Evolutionary conservation across 2,329 filamentous ascomycete species (phyloP).

Genomic region (Fusarium heterosporum): DNA sequence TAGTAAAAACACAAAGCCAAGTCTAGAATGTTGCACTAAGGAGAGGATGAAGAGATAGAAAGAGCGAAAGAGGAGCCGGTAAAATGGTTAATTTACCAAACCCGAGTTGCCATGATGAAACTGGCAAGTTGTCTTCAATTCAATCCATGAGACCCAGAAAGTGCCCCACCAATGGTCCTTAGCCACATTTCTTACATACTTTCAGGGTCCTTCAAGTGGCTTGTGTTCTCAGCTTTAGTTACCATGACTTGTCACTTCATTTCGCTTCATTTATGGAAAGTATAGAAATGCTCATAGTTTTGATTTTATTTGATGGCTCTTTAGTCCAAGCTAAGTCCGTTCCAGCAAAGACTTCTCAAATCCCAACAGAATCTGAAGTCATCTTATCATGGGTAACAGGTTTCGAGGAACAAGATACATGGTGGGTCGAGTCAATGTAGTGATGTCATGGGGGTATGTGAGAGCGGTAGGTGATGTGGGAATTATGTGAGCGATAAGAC

Average conservation of each 20-base stretch:
- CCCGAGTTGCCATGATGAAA: constrained; percentile 45
- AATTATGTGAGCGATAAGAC: constrained; percentile 47
- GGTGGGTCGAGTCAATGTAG: constrained; percentile 33
- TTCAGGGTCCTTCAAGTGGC: constrained; percentile 28
- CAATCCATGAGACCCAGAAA: constrained; percentile 26
- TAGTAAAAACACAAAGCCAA: neutral
- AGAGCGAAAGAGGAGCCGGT: constrained; percentile 23
- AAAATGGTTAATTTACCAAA: constrained; percentile 28
- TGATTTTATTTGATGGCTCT: constrained; percentile 42
- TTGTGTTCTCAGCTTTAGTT: constrained; percentile 6
- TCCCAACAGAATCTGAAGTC: constrained; percentile 32
- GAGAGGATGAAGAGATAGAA: constrained; percentile 25
- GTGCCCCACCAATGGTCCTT: constrained; percentile 27
- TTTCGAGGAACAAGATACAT: constrained; percentile 35
- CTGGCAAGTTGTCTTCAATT: constrained; percentile 47
- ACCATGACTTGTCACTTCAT: neutral
- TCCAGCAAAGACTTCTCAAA: constrained; percentile 38
- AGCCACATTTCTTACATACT: constrained; percentile 27
- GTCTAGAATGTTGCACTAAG: constrained; percentile 1
- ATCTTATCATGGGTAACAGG: constrained; percentile 29
- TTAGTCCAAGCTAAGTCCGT: constrained; percentile 44
- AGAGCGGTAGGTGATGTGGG: constrained; percentile 44
- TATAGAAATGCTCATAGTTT: constrained; percentile 37
- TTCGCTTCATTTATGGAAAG: neutral
- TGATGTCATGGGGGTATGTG: constrained; percentile 46